Evolutionary conservation across 1,139 yeast genomes (phyloP).

Genomic region (Yamadazyma friedrichii): DNA sequence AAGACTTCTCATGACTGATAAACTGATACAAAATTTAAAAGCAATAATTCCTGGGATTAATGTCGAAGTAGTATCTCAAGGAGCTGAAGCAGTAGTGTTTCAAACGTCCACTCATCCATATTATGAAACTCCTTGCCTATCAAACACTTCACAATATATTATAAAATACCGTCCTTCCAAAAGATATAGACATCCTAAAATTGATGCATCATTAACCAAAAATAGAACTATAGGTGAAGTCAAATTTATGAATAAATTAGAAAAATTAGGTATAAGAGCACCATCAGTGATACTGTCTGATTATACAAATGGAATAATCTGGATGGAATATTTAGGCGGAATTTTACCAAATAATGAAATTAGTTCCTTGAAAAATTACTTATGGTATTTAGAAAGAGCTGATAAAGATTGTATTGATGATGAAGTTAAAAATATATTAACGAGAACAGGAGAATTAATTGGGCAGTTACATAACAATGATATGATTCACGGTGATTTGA

Average conservation of each 20-base stretch:
- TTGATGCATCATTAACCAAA: conserved; percentile 75
- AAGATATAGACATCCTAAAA: conserved; percentile 80
- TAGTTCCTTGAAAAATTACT: conserved; percentile 66
- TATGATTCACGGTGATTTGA: conserved; percentile 91
- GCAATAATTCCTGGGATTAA: conserved; percentile 47
- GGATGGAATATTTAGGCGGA: conserved; percentile 81
- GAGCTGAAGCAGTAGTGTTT: conserved; percentile 93
- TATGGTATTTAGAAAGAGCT: conserved; percentile 58
- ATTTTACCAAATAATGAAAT: conserved; percentile 45
- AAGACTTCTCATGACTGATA: conserved; percentile 37
- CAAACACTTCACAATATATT: conserved; percentile 40
- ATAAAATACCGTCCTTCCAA: conserved; percentile 88
- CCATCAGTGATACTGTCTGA: conserved; percentile 76
- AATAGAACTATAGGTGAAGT: conserved; percentile 85
- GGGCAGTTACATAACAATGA: conserved; percentile 75
- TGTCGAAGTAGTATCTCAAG: conserved; percentile 68
- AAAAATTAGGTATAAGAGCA: conserved; percentile 54
- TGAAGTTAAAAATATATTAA: conserved; percentile 42
- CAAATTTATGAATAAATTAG: conserved; percentile 65
- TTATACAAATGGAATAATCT: conserved; percentile 73
- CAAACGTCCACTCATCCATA: conserved; percentile 69
- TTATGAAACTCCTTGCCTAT: conserved; percentile 7
- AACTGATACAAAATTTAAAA: conserved; percentile 40
- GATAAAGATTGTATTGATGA: conserved; percentile 27
- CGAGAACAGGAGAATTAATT: conserved; percentile 63